Conservation (phyloP, 2,329 filamentous ascomycete genomes). For the Immersiporthe knoxdaviesiana region DNA sequence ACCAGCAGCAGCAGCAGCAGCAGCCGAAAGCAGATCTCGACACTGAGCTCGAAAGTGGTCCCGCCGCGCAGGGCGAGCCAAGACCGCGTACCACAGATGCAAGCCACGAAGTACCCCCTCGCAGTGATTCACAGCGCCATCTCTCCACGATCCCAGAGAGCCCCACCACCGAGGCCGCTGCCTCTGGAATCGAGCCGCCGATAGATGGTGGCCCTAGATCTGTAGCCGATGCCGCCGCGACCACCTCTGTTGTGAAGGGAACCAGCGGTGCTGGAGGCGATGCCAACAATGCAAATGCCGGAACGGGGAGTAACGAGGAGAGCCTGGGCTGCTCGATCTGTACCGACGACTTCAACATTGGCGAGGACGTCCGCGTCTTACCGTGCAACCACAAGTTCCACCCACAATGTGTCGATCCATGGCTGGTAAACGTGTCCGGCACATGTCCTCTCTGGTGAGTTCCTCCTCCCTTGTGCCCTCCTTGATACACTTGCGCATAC, state of each 20-base stretch:
- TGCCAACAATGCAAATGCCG: slow-evolving; percentile 27
- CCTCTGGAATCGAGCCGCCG: slow-evolving; percentile 26
- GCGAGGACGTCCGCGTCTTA: slow-evolving; percentile 69
- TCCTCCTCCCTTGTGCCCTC: background rate
- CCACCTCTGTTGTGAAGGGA: background rate
- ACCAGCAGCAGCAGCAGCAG: slow-evolving; percentile 40
- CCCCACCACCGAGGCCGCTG: slow-evolving; percentile 33
- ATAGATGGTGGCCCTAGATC: slow-evolving; percentile 25
- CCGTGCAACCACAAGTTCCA: slow-evolving; percentile 72
- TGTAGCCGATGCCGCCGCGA: slow-evolving; percentile 1
- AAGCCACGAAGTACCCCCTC: slow-evolving; percentile 29
- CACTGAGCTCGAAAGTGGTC: slow-evolving; percentile 55
- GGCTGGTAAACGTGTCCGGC: slow-evolving; percentile 70
- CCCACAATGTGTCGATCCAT: slow-evolving; percentile 69
- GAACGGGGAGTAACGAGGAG: slow-evolving; percentile 41
- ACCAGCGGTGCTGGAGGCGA: slow-evolving; percentile 12
- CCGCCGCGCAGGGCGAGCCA: slow-evolving; percentile 34
- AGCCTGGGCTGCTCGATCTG: slow-evolving; percentile 68
- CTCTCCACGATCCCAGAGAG: slow-evolving; percentile 40
- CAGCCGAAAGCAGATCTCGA: slow-evolving; percentile 63
- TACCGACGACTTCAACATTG: slow-evolving; percentile 68
- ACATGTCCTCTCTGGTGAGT: slow-evolving; percentile 71
- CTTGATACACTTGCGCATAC: background rate
- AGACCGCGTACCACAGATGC: slow-evolving; percentile 31
- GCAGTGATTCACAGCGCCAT: slow-evolving; percentile 31